Conservation (phyloP, 352 stramenopile species). For the Phytophthora pisi region DNA sequence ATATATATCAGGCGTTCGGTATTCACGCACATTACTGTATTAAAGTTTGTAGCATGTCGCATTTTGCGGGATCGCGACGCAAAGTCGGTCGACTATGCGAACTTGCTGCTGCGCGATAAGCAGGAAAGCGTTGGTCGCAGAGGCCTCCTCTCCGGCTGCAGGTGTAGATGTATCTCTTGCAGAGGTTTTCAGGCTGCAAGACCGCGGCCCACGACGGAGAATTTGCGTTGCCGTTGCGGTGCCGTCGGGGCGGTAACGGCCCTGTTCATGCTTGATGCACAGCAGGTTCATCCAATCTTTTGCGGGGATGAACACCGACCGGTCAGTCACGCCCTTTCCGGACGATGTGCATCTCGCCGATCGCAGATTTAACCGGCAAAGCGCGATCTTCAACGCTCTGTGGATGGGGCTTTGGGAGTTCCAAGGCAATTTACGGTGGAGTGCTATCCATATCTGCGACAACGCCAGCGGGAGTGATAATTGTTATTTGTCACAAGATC, state of each 20-base stretch:
- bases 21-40: neutral
- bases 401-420: too few species aligned
- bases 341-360: neutral
- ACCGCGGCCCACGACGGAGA: neutral
- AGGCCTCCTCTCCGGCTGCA: neutral
- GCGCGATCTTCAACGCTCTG: neutral
- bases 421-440: too few species aligned
- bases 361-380: neutral
- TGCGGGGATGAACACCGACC: conserved; percentile 6
- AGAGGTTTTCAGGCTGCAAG: neutral
- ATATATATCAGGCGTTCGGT: too few species aligned
- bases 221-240: neutral
- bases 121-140: neutral
- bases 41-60: neutral
- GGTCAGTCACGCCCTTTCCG: conserved; percentile 7
- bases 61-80: neutral
- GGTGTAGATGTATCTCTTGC: too few species aligned
- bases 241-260: neutral
- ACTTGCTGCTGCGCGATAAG: neutral
- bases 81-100: neutral
- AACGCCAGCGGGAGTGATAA: neutral
- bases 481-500: neutral
- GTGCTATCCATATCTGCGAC: neutral
- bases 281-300: conserved; percentile 8
- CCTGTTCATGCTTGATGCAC: conserved; percentile 2